A percentile compares a stretch with the other conserved stretches of the same genome.
Evolutionary conservation across 148 eudicot species (phyloP).

Genomic region (Drosera capensis): DNA sequence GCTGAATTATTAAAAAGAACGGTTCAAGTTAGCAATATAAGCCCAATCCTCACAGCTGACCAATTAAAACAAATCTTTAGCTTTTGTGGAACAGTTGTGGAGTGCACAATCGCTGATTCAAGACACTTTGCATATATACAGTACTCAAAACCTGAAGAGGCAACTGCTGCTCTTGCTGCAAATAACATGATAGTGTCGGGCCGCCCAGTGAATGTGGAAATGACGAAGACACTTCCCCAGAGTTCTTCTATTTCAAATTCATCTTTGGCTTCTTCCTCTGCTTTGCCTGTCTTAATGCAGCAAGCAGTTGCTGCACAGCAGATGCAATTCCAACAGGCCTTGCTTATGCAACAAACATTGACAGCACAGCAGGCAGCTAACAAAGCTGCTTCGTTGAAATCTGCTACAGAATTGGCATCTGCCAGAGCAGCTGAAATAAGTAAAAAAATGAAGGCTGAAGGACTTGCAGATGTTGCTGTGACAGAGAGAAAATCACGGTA

Average conservation of each 20-base stretch:
- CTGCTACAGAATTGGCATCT: slow-evolving; percentile 88
- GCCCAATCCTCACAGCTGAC: slow-evolving; percentile 75
- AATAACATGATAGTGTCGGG: slow-evolving; percentile 86
- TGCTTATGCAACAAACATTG: slow-evolving; percentile 83
- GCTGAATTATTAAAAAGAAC: slow-evolving; percentile 55
- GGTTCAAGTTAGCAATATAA: slow-evolving; percentile 94
- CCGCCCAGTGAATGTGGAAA: slow-evolving; percentile 94
- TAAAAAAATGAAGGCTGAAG: slow-evolving; percentile 65
- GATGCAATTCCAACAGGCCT: slow-evolving; percentile 96
- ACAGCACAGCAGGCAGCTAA: slow-evolving; percentile 92
- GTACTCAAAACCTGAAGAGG: slow-evolving; percentile 81
- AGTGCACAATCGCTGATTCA: slow-evolving; percentile 75
- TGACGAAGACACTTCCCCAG: slow-evolving; percentile 91
- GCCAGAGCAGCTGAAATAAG: slow-evolving; percentile 99
- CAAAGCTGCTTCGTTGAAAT: slow-evolving; percentile 83
- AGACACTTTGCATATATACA: slow-evolving; percentile 91
- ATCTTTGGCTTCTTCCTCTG: slow-evolving; percentile 41
- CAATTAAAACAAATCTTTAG: slow-evolving; percentile 83
- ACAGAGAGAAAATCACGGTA: slow-evolving; percentile 62
- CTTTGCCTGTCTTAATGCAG: slow-evolving; percentile 84
- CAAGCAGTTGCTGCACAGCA: slow-evolving; percentile 98
- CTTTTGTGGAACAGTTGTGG: slow-evolving; percentile 76
- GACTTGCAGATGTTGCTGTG: slow-evolving; percentile 36
- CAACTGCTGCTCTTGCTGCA: slow-evolving; percentile 67
- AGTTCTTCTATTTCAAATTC: slow-evolving; percentile 37